Base-by-base conservation (phyloP, 2,329 filamentous ascomycete species). In the Monosporascus sp. region DNA sequence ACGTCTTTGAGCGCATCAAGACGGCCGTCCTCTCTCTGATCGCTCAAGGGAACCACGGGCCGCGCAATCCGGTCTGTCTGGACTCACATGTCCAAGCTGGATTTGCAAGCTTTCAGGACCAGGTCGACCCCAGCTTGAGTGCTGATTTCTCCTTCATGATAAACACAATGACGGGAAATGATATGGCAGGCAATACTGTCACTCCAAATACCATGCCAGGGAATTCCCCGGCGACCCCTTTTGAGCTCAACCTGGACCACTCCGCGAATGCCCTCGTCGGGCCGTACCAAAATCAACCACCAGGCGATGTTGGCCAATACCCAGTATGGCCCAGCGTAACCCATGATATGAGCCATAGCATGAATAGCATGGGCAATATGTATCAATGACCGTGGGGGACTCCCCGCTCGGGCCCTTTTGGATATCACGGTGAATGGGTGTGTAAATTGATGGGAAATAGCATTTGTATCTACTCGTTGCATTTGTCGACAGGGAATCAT, bases 1-100 rank as follows among this genome's bases (percentile, higher is more conserved):
- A 68, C 53, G 59, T 67, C 1, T 68, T 68, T 40, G 66, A 68
- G 56, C 64, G 65, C 8, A 65, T 68, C 24, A 67, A 64, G 49
- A 58, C 60, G 35, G 58, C 60, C 6, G 60, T 68, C 47, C 51
- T 64, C 50, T 52, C 50, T 20, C 53, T 65, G n/a, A 63, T 66
- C 26, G 55, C 63, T 7, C 61, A 63, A 48, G 65, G 64, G 16
- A 64, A 65, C 37, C 63, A 66, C 46, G 56, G 63, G 51, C 65
- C 65, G 5, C 61, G 63, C 24, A 59, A 65, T 51, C 65, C 65
- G 3, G 64, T 67, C 3, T 51, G 54, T 2, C 58, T 66, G 22
- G 65, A 65, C 31, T 55, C 60, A 1, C 58, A 62, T 19, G 54
- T 61, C 1, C 63, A 65, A n/a, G 63, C 63, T 17, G 54, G 58